Evolutionary conservation across 331 rosid species (phyloP), one percentile per base, ranked within the genome.

Genomic region (Malus hybrid): DNA sequence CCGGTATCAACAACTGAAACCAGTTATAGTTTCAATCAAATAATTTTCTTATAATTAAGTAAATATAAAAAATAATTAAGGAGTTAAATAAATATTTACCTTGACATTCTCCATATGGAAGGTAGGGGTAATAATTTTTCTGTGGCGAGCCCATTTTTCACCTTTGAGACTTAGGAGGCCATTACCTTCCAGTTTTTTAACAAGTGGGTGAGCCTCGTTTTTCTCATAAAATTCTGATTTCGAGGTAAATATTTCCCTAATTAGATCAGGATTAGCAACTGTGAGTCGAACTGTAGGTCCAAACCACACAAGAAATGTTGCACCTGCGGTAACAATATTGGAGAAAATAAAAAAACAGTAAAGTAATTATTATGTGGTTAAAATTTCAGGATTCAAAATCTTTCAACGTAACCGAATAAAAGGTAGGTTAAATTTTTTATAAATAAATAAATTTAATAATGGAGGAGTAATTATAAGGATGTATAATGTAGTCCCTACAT

Each of bases 111-210:
- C 97, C 90, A 88, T 85, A 82, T 92, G 97, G 71, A 95, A 95
- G 42, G 98, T 90, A 55, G 99, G 99, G 73, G 93, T 76, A 70
- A 95, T 95, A 78, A 92, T 86, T 80, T 75, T 92, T 3, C 98
- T 39, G 34, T 95, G 99, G 87, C 76, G 97, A 82, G 93, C 97
- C 99, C 99, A 95, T 86, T 95, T 95, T 46, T 88, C 87, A 42
- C 97, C 99, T 67, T 88, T 92, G 69, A 95, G 98, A 80, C 96
- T 95, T 10, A 95, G 90, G 34, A 95, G 99, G 7, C 99, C 99
- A 73, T 95, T 96, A 6, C 99, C 99, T 84, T 95, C 99, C 6
- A 95, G 93, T 88, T 90, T 93, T 81, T 89, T 92, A 39, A 95
- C 88, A 3, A 95, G 97, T 2, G 99, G 99, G 75, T 96, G 99